Percentiles rank a stretch among this genome's conserved stretches.
These are phyloP conservation scores for Calocybe gambosa DNA, from an alignment of 1,284 basidiomycete species.

Conservation along the genomic window DNA sequence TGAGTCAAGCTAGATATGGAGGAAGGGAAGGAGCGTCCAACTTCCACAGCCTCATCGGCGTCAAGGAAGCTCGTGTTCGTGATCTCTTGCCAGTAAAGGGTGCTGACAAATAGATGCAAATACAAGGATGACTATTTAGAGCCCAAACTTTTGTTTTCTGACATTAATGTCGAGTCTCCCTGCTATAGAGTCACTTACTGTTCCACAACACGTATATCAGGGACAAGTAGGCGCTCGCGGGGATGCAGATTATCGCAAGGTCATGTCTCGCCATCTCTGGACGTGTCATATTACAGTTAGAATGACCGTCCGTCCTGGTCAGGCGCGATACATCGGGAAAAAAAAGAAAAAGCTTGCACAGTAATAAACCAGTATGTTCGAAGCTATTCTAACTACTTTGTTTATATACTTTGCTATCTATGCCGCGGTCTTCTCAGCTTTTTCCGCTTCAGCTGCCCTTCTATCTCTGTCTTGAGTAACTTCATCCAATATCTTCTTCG, in stretches of 20 bases:
- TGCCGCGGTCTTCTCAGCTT: slow-evolving; percentile 18
- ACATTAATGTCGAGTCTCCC: slow-evolving; percentile 39
- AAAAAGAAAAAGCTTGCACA: neutral
- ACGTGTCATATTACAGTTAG: slow-evolving; percentile 16
- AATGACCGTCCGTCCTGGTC: slow-evolving; percentile 22
- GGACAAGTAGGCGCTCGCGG: slow-evolving; percentile 58
- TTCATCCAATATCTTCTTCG: slow-evolving; percentile 71
- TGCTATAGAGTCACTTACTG: slow-evolving; percentile 61
- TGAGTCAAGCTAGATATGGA: slow-evolving; percentile 19
- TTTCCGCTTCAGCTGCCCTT: slow-evolving; percentile 43
- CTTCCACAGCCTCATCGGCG: slow-evolving; percentile 5
- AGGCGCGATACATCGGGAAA: slow-evolving; percentile 24
- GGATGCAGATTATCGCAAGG: slow-evolving; percentile 41
- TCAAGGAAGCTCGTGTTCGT: neutral
- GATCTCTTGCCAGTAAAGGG: neutral
- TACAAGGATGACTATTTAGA: slow-evolving; percentile 6
- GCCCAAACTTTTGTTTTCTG: slow-evolving; percentile 1
- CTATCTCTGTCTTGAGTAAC: slow-evolving; percentile 64
- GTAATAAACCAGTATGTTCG: neutral
- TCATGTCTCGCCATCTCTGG: slow-evolving; percentile 24
- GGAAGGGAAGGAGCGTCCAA: neutral
- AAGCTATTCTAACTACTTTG: neutral
- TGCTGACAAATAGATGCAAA: slow-evolving; percentile 12
- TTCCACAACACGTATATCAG: slow-evolving; percentile 33
- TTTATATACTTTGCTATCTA: slow-evolving; percentile 1